These are phyloP conservation scores for Onygena corvina DNA, from an alignment of 2,329 filamentous ascomycete genomes.

Conservation along the genomic window DNA sequence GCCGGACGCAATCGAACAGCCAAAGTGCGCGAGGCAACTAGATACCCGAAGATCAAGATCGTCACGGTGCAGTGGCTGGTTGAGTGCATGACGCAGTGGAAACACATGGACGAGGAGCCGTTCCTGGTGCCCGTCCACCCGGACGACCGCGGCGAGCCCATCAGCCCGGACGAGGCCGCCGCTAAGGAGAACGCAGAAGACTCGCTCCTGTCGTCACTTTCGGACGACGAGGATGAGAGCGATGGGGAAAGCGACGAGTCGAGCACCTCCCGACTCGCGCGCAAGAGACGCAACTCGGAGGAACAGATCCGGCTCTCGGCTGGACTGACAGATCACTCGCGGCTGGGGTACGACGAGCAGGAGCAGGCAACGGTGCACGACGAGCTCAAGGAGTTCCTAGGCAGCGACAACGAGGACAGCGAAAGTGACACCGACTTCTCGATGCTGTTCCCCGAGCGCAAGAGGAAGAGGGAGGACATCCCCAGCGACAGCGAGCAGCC, in stretches of 20 bases:
- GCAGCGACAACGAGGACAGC: constrained; percentile 26
- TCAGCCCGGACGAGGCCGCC: constrained; percentile 21
- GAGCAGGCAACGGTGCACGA: constrained; percentile 55
- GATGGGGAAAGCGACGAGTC: constrained; percentile 25
- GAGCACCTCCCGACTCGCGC: too few relatives aligned
- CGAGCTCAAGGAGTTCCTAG: constrained; percentile 63
- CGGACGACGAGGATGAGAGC: constrained; percentile 24
- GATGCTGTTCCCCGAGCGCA: constrained; percentile 20
- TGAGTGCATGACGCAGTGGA: constrained; percentile 75
- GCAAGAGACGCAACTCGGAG: too few relatives aligned
- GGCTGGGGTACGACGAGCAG: constrained; percentile 47
- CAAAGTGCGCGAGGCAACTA: constrained; percentile 78
- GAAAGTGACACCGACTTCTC: constrained; percentile 26
- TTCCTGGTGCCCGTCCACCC: constrained; percentile 70
- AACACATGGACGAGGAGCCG: constrained; percentile 61
- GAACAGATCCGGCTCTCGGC: constrained; percentile 42
- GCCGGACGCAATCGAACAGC: constrained; percentile 59
- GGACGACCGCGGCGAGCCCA: constrained; percentile 45
- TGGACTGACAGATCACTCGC: constrained; percentile 39
- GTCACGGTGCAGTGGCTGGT: constrained; percentile 85
- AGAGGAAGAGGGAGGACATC: constrained; percentile 28
- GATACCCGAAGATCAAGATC: constrained; percentile 71
- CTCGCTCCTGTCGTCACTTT: constrained; percentile 9
- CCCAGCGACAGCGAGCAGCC: constrained; percentile 19
- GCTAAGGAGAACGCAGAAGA: constrained; percentile 8